Evolutionary conservation across 768 basidiomycete genomes (phyloP), one percentile per base, ranked within the genome.

Genomic region (Piloderma croceum): DNA sequence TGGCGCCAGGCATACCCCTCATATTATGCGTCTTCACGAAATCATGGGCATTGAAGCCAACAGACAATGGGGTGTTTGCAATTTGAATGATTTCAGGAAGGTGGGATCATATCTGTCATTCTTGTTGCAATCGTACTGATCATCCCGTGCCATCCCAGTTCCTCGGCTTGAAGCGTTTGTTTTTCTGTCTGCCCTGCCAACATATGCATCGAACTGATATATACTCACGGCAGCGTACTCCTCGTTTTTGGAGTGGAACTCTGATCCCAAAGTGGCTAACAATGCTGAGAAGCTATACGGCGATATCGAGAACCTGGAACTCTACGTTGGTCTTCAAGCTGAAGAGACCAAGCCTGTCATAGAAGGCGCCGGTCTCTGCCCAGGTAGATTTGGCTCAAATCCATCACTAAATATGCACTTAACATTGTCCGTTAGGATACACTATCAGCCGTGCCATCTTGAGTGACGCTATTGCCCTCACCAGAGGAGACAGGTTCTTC

Each of bases 401-500:
- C 0, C 33, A 22, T 24, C 38, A 24, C 31, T 38, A n/a, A 12
- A 25, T 11, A 9, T 21, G 34, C 19, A 17, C 17, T 18, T 31
- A 7, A 43, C 41, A 12, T 44, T 24, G n/a, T 17, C 6, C 23
- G 24, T 3, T 42, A 81, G 82, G 79, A 11, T 90, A 85, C 61
- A 91, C 89, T 7, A 76, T 88, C 52, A 83, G 83, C 50, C 79
- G 89, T 23, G 88, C 89, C 6, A 91, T 91, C 51, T 77, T 91
- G 24, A 77, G 79, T 46, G 89, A 91, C 53, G 89, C 89, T 21
- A 83, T 90, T 41, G 85, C 89, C 10, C 76, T 91, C 39, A 89
- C 85, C 35, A 81, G 88, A 39, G 89, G 89, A 22, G 89, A 91
- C 53, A 72, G 88, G 39, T 83, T 78, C 69, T 87, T 76, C 63